phyloP scores from a whole-genome alignment of 345 rosid genomes.

The Balakata baccata region DNA sequence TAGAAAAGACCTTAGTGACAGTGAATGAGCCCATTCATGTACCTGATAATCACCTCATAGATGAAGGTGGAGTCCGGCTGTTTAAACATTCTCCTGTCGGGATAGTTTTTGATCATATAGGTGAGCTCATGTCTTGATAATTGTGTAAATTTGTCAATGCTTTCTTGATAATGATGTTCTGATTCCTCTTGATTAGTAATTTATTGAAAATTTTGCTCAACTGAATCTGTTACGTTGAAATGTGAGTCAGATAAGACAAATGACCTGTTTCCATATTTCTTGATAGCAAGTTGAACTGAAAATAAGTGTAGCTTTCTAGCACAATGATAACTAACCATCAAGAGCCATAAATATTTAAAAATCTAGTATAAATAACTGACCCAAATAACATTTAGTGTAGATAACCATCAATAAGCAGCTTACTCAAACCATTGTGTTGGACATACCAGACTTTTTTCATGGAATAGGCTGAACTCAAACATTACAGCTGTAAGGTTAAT shows the following conservation, averaged over 20 bases:
- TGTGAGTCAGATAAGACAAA: not conserved
- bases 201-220: not conserved
- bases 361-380: not conserved
- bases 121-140: slow-evolving; percentile 32
- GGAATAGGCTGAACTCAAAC: not conserved
- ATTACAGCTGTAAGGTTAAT: not conserved
- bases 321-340: not conserved
- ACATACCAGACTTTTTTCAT: not conserved
- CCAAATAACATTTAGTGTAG: not conserved
- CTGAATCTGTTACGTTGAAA: not conserved
- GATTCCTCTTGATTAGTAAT: not conserved
- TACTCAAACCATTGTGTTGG: not conserved
- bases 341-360: not conserved
- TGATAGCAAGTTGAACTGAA: not conserved
- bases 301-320: not conserved
- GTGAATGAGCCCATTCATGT: slow-evolving; percentile 35
- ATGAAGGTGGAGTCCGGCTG: slow-evolving; percentile 60
- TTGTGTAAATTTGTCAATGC: not conserved
- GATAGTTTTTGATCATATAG: slow-evolving; percentile 60
- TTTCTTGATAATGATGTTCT: not conserved
- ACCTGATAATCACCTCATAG: slow-evolving; percentile 25
- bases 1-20: slow-evolving; percentile 56
- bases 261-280: slow-evolving; percentile 3
- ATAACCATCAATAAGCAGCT: not conserved
- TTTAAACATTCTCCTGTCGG: slow-evolving; percentile 64